Base-by-base conservation (phyloP, 805 yeast genomes). In the Wickerhamiella siamensis region DNA sequence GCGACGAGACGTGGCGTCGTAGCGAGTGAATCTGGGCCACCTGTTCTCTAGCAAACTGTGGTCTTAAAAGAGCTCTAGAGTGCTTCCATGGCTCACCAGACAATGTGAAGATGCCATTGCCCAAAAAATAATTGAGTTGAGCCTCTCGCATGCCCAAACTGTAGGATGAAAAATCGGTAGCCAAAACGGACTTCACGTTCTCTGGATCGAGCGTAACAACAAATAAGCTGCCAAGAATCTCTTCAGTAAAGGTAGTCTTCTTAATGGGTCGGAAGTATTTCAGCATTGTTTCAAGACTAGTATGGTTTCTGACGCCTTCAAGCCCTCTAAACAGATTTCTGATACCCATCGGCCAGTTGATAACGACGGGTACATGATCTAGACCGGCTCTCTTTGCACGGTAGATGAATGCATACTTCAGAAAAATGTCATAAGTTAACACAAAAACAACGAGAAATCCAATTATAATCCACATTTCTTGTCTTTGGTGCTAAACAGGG, bases 51-150 rank as follows among this genome's bases (percentile, higher is more conserved):
- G 52, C 38, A 45, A 61, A 61, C 47, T 59, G 62, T 5, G 66
- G 66, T 29, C 64, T 51, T 31, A 61, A 51, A 53, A 61, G 43
- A 8, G 59, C 52, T 12, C 66, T 48, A n/a, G 64, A 56, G 41
- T 61, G 64, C 37, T 55, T 53, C 66, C 66, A 61, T 17, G 53
- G 56, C 31, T 49, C 51, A 26, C 63, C 62, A 36, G 54, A 55
- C 22, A 56, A 52, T 4, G 64, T 61, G 51, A 61, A 61, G 36
- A 61, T 61, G 2, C 66, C 65, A 20, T 51, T 46, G 2, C 64
- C 64, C 10, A 61, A 46, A 20, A 60, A 39, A 10, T 58, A 59
- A 17, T 36, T 42, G 33, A 61, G 47, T 31, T 48, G 49, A 15
- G 36, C 39, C 37, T 51, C 43, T 8, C 66, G 51, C 12, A 32